Evolutionary conservation across 75 land plant species (phyloP).

Genomic region (Sequoia sempervirens): DNA sequence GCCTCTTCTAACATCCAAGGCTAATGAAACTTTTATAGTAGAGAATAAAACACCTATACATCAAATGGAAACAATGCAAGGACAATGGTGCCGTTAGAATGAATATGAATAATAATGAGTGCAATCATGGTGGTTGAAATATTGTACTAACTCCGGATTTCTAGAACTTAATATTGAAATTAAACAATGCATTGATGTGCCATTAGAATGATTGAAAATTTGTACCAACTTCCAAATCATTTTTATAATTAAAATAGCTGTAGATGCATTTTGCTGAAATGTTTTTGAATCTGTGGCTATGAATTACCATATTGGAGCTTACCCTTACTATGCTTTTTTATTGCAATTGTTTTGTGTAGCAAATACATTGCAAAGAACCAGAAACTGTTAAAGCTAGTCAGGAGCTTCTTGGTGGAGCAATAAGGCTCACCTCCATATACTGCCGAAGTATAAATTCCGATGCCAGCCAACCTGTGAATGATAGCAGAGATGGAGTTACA

Average conservation of each 20-base stretch:
- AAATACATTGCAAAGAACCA: conserved; percentile 19
- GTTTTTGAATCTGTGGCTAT: not conserved
- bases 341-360: not conserved
- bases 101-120: not conserved
- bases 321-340: not conserved
- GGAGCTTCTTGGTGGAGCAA: conserved; percentile 44
- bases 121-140: not conserved
- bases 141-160: not conserved
- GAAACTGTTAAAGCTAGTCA: conserved; percentile 51
- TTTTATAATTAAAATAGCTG: not conserved
- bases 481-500: conserved; percentile 9
- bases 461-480: not conserved
- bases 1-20: not conserved
- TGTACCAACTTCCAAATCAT: not conserved
- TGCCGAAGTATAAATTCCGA: conserved; percentile 24
- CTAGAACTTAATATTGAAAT: not conserved
- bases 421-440: conserved; percentile 41
- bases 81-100: not conserved
- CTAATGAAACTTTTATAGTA: not conserved
- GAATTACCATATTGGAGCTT: not conserved
- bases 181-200: not conserved
- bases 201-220: not conserved
- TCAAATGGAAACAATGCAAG: not conserved
- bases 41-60: not conserved
- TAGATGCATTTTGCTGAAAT: not conserved